A percentile compares a stretch with the other conserved stretches of the same genome.
phyloP scores from a whole-genome alignment of 129 eudicot species.

The Mikania micrantha region DNA sequence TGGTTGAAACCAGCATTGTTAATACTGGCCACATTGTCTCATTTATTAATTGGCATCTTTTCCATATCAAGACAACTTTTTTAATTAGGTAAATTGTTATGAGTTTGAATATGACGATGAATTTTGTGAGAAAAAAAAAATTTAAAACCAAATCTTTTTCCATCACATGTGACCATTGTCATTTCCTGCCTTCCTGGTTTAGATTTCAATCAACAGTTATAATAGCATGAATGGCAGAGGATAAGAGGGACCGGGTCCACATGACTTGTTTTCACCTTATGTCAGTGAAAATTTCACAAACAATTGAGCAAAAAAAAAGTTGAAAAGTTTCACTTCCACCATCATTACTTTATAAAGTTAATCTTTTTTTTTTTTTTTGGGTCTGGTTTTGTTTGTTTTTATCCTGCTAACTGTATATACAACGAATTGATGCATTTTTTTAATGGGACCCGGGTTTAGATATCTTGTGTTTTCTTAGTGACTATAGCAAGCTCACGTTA shows the following conservation, averaged over 20 bases:
- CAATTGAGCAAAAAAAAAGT: constrained; percentile 1
- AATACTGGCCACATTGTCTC: constrained; percentile 21
- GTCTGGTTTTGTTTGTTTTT: constrained; percentile 29
- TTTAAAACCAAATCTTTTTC: constrained; percentile 11
- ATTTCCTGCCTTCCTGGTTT: constrained; percentile 23
- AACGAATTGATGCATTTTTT: constrained; percentile 18
- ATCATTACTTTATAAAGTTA: constrained; percentile 26
- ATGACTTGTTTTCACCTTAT: constrained; percentile 9
- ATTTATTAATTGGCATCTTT: constrained; percentile 26
- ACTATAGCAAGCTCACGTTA: constrained; percentile 1
- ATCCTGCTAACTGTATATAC: constrained; percentile 24
- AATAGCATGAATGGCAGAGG: constrained; percentile 16
- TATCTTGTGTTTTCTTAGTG: constrained; percentile 11
- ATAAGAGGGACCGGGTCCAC: constrained; percentile 3
- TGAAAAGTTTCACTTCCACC: constrained; percentile 13
- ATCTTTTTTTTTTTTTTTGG: constrained; percentile 27
- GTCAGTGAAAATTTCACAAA: constrained; percentile 25
- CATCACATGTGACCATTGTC: constrained; percentile 30
- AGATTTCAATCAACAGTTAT: constrained; percentile 18
- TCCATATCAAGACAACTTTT: constrained; percentile 24
- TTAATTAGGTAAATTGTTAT: constrained; percentile 3
- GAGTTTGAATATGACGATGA: constrained; percentile 10
- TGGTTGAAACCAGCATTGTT: constrained; percentile 13
- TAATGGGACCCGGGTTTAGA: constrained; percentile 28
- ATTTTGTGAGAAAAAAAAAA: neutral